Conservation (phyloP, 2,329 filamentous ascomycete species). For the Geosmithia morbida region DNA sequence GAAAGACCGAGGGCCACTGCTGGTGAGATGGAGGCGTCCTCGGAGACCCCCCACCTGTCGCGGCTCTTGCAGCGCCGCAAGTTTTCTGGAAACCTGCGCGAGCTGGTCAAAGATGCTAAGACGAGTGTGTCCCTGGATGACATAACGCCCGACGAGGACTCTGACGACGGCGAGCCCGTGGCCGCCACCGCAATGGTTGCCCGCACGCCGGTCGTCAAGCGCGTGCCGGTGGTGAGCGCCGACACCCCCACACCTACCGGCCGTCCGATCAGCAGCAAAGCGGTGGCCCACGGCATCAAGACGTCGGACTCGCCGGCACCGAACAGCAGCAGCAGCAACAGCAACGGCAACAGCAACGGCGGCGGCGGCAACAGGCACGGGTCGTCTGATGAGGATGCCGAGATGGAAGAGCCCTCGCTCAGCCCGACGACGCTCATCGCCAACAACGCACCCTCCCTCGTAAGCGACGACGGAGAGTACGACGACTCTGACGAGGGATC, state of each 20-base stretch:
- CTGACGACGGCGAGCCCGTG: constrained; percentile 17
- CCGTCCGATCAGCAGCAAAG: constrained; percentile 44
- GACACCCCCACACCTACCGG: constrained; percentile 27
- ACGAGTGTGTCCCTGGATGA: constrained; percentile 35
- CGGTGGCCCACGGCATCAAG: constrained; percentile 10
- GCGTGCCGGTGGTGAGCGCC: constrained; percentile 42
- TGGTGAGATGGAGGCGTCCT: constrained; percentile 25
- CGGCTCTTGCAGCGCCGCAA: constrained; percentile 47
- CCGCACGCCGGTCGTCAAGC: constrained; percentile 31
- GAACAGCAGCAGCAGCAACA: neutral
- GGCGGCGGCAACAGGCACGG: too few relatives aligned
- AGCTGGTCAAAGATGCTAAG: constrained; percentile 45
- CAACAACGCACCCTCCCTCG: constrained; percentile 65
- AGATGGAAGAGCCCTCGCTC: constrained; percentile 43
- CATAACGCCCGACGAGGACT: constrained; percentile 37
- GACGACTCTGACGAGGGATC: constrained; percentile 56
- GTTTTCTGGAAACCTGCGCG: constrained; percentile 42
- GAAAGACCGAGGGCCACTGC: constrained; percentile 12
- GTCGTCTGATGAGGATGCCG: constrained; percentile 29
- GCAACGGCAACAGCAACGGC: too few relatives aligned
- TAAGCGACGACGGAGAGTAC: constrained; percentile 69
- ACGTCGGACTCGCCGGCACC: neutral
- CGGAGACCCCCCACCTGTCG: constrained; percentile 53
- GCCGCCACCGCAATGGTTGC: constrained; percentile 4
- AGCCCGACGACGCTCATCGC: constrained; percentile 57